Evolutionary conservation across 202 grass and related monocot species (phyloP), one percentile per base, ranked within the genome.

Genomic region (Setaria italica): DNA sequence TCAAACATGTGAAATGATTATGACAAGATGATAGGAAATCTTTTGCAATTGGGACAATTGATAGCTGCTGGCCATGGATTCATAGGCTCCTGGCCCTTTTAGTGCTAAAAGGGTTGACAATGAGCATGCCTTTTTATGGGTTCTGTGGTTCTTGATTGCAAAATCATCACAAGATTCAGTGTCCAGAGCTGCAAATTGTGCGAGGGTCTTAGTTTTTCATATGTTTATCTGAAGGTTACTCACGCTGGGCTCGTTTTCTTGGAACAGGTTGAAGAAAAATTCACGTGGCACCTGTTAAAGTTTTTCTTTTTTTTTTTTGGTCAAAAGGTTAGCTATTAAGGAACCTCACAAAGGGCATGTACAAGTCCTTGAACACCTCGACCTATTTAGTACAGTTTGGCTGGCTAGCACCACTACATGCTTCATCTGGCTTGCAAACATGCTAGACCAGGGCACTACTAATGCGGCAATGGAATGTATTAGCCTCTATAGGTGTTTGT

Each of bases 1-100:
- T 70, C 33, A 49, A 80, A 72, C 77, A 77, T 56, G 77, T 91
- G 85, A 85, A 67, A 35, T 73, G 63, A 77, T 64, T 35, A 59
- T 4, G 65, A 88, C 33, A 5, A 43, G 57, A 9, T 64, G 34
- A 29, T 48, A 55, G 14, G 70, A 56, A 70, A 71, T 71, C 70
- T 85, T 84, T 77, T 84, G 72, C 76, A 77, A 64, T 77, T 19
- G 81, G 62, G 55, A 84, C 63, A 62, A 47, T 47, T 42, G 35
- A 80, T 80, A 47, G 67, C 80, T 33, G 42, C 11, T 4, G 11
- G 55, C 71, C 25, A 11, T 91, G 80, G 12, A 74, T 82, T 65
- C 72, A 78, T 25, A 74, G 63, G 33, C 2, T 66, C 11, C 14
- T 54, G 39, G 9, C 10, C 10, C 35, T 48, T 70, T 81, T 65